These are phyloP conservation scores for Colletotrichum sp. DNA, from an alignment of 2,329 filamentous ascomycete genomes.

Conservation along the genomic window DNA sequence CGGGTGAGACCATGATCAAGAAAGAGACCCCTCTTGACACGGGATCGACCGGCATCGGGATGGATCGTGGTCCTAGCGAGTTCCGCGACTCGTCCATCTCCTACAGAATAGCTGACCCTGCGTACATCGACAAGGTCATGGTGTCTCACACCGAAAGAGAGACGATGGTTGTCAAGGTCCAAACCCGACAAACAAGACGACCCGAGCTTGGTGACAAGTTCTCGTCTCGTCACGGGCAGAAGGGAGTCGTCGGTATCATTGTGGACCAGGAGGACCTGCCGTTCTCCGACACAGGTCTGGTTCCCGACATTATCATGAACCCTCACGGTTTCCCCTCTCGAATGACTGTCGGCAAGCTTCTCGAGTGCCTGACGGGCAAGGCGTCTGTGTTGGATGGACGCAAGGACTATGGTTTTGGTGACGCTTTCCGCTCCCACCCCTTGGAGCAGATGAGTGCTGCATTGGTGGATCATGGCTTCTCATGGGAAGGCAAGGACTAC, in stretches of 20 bases:
- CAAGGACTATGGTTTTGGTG: slow-evolving; percentile 81
- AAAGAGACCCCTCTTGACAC: slow-evolving; percentile 87
- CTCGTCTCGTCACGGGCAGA: slow-evolving; percentile 96
- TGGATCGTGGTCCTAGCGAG: slow-evolving; percentile 66
- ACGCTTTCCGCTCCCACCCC: slow-evolving; percentile 83
- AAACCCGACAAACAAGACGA: slow-evolving; percentile 92
- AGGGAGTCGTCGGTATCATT: slow-evolving; percentile 96
- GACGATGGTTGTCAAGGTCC: slow-evolving; percentile 87
- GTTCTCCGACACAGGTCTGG: slow-evolving; percentile 87
- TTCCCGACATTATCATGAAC: slow-evolving; percentile 99
- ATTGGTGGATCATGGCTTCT: slow-evolving; percentile 88
- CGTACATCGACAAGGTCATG: slow-evolving; percentile 96
- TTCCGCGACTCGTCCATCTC: slow-evolving; percentile 73
- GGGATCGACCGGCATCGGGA: slow-evolving; percentile 72
- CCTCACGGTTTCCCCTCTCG: slow-evolving; percentile 99
- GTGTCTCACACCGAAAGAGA: slow-evolving; percentile 89
- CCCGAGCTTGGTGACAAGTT: slow-evolving; percentile 99
- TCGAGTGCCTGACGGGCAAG: slow-evolving; percentile 94
- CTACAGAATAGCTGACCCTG: slow-evolving; percentile 83
- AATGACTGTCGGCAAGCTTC: slow-evolving; percentile 98
- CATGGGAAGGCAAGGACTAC: slow-evolving; percentile 96
- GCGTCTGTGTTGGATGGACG: slow-evolving; percentile 86
- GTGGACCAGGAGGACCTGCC: slow-evolving; percentile 97
- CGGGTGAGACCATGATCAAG: slow-evolving; percentile 87
- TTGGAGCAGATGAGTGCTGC: slow-evolving; percentile 89